Evolutionary conservation across 805 yeast genomes (phyloP).

Genomic region (Ogataea allantospora): DNA sequence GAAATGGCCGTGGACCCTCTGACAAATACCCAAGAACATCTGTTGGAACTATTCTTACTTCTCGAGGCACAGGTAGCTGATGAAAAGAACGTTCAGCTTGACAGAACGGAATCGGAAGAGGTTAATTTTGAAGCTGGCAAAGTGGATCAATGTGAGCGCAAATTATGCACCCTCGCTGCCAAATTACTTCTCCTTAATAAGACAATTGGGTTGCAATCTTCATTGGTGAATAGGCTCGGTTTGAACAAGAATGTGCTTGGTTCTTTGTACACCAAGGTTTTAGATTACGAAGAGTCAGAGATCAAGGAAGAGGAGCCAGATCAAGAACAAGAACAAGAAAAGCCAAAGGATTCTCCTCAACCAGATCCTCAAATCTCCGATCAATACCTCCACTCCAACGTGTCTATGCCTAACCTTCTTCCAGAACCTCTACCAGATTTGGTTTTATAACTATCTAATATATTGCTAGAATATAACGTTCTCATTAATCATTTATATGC

Average conservation of each 20-base stretch:
- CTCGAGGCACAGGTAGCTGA: constrained; percentile 48
- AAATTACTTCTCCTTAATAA: constrained; percentile 24
- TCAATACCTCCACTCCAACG: constrained; percentile 9
- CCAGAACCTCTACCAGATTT: constrained; percentile 12
- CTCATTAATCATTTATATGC: constrained; percentile 16
- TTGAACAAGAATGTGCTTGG: constrained; percentile 28
- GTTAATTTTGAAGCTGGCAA: constrained; percentile 24
- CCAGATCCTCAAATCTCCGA: background rate
- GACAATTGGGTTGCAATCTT: constrained; percentile 16
- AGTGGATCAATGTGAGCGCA: constrained; percentile 19
- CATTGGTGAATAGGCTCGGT: constrained; percentile 20
- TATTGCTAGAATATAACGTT: background rate
- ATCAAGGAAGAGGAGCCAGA: constrained; percentile 2
- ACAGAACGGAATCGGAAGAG: constrained; percentile 52
- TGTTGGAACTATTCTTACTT: constrained; percentile 45
- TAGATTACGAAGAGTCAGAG: constrained; percentile 9
- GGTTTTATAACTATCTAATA: constrained; percentile 2
- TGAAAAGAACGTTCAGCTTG: constrained; percentile 38
- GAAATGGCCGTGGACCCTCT: constrained; percentile 32
- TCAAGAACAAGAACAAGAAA: background rate
- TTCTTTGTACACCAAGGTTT: constrained; percentile 16
- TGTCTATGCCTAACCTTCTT: constrained; percentile 7
- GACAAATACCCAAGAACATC: constrained; percentile 28
- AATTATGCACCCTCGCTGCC: constrained; percentile 24
- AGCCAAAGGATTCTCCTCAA: background rate